Evolutionary conservation across 768 basidiomycete species (phyloP).

Genomic region (Boletus rex-veris): DNA sequence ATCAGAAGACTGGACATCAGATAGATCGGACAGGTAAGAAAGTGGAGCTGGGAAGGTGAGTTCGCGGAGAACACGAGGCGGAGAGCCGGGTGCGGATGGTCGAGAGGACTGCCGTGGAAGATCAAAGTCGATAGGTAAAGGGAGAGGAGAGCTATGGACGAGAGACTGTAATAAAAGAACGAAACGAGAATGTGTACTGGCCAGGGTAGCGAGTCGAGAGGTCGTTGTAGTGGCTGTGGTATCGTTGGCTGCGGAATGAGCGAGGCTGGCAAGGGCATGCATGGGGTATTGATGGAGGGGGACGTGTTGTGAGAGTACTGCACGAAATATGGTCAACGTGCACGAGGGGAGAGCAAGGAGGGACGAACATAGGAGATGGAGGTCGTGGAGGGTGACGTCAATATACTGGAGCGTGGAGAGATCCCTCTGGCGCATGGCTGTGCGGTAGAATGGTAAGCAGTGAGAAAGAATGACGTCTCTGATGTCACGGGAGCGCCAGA

Average conservation of each 20-base stretch:
- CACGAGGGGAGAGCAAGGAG: constrained; percentile 7
- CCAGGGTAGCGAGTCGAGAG: constrained; percentile 42
- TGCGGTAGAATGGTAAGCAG: constrained; percentile 57
- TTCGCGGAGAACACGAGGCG: constrained; percentile 43
- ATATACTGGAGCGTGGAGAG: constrained; percentile 42
- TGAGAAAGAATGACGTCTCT: constrained; percentile 40
- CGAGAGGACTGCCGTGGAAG: constrained; percentile 27
- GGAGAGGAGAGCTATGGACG: constrained; percentile 55
- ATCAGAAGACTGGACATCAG: constrained; percentile 11
- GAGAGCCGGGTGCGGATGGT: constrained; percentile 14
- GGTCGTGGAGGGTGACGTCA: constrained; percentile 52
- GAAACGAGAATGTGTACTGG: constrained; percentile 68
- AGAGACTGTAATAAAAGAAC: constrained; percentile 72
- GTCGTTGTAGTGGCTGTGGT: constrained; percentile 19
- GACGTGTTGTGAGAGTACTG: constrained; percentile 63
- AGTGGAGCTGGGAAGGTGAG: constrained; percentile 76
- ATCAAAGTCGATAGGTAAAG: constrained; percentile 46
- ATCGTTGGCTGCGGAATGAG: constrained; percentile 31
- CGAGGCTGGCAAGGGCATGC: constrained; percentile 51
- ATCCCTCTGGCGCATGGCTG: constrained; percentile 42
- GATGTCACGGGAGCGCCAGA: constrained; percentile 32
- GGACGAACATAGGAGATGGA: constrained; percentile 63
- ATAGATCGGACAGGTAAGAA: constrained; percentile 38
- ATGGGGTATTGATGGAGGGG: constrained; percentile 70
- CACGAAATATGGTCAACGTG: constrained; percentile 5